phyloP scores from a whole-genome alignment of 306 rosid species.

The Inga oerstediana region DNA sequence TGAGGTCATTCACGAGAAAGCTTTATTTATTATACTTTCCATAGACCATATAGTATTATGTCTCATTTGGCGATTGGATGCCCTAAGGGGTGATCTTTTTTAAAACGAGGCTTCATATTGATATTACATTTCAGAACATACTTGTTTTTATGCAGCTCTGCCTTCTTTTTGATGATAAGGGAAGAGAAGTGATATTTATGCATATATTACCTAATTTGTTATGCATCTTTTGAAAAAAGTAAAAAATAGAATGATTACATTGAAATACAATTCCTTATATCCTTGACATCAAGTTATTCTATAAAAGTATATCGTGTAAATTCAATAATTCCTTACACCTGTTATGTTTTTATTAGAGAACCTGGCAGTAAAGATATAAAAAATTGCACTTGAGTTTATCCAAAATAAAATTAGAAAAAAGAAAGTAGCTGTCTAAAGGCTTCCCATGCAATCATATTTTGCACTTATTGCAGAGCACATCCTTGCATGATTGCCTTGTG shows the following conservation, averaged over 20 bases:
- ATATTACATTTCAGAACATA: not conserved
- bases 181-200: conserved; percentile 3
- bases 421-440: not conserved
- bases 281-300: not conserved
- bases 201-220: conserved; percentile 1
- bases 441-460: not conserved
- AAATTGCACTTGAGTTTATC: not conserved
- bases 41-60: not conserved
- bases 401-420: not conserved
- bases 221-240: not conserved
- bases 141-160: not conserved
- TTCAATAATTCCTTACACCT: not conserved
- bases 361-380: not conserved
- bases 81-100: not conserved
- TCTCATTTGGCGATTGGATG: not conserved
- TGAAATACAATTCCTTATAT: too few relatives aligned
- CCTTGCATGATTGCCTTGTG: conserved; percentile 13
- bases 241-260: too few relatives aligned
- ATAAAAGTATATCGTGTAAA: not conserved
- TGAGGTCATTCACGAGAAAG: conserved; percentile 9
- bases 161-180: not conserved
- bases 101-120: conserved; percentile 16
- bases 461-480: conserved; percentile 9
- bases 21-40: conserved; percentile 22
- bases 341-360: not conserved